Evolutionary conservation across 495 filamentous ascomycete species (phyloP).

Genomic region (Annulohypoxylon stygium): DNA sequence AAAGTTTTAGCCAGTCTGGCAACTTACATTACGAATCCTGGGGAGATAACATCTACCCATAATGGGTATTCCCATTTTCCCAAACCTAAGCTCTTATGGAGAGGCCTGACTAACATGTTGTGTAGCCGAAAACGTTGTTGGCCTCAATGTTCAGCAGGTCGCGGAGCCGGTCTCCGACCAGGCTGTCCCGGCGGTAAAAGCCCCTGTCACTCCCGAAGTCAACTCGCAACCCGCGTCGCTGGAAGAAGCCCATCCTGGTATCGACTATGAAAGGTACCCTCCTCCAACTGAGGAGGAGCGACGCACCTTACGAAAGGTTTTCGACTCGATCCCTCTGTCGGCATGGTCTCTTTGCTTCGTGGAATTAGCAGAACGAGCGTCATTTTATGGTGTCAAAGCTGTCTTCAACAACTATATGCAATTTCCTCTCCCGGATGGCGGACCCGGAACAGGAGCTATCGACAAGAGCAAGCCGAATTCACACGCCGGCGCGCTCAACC

Average conservation of each 20-base stretch:
- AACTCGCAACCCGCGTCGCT: constrained; percentile 28
- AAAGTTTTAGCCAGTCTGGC: constrained; percentile 1
- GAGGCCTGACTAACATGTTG: neutral
- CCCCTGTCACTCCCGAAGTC: neutral
- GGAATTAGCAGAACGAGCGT: constrained; percentile 64
- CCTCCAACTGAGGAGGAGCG: constrained; percentile 64
- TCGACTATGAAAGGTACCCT: constrained; percentile 39
- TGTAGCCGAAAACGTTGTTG: constrained; percentile 44
- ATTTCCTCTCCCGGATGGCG: constrained; percentile 62
- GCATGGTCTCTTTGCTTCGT: constrained; percentile 63
- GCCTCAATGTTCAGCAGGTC: constrained; percentile 34
- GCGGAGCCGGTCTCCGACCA: constrained; percentile 36
- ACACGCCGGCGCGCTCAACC: constrained; percentile 49
- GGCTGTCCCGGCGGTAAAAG: constrained; percentile 14
- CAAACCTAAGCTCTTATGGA: neutral
- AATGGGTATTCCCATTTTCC: constrained; percentile 26
- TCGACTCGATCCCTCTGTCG: constrained; percentile 57
- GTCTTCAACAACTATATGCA: constrained; percentile 66
- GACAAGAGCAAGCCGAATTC: constrained; percentile 44
- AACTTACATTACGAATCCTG: neutral
- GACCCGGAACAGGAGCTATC: constrained; percentile 66
- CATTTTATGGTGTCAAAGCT: constrained; percentile 62
- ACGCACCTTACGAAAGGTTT: constrained; percentile 61
- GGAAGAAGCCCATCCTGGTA: constrained; percentile 11
- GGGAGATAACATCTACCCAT: constrained; percentile 6